Evolutionary conservation across 192 early-diverging fungal genomes (phyloP).

Genomic region (Spizellomyces sp.): DNA sequence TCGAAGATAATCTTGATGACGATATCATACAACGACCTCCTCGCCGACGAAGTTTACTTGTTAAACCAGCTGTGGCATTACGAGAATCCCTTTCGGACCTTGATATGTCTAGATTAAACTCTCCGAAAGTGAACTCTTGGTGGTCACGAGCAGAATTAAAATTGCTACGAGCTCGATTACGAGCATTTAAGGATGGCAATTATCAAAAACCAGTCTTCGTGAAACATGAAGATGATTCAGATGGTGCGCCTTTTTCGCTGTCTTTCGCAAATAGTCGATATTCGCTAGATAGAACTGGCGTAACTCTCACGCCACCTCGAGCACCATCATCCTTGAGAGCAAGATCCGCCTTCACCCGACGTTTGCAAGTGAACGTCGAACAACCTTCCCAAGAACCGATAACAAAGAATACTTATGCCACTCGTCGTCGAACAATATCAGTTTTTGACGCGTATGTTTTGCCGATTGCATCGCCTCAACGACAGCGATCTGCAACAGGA

Average conservation of each 20-base stretch:
- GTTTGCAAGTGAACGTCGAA: not conserved
- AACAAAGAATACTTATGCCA: not conserved
- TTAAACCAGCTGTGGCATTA: slow-evolving; percentile 4
- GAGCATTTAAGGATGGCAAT: not conserved
- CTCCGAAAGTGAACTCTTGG: slow-evolving; percentile 16
- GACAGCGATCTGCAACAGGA: not conserved
- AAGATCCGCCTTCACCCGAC: not conserved
- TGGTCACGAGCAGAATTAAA: slow-evolving; percentile 22
- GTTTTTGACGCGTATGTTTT: not conserved
- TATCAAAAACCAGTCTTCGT: not conserved
- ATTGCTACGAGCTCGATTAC: slow-evolving; percentile 9
- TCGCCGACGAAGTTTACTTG: slow-evolving; percentile 17
- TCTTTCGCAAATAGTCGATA: not conserved
- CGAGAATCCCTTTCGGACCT: not conserved
- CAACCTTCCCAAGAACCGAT: not conserved
- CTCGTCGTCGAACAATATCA: not conserved
- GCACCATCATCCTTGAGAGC: not conserved
- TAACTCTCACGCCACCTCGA: not conserved
- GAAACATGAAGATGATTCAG: not conserved
- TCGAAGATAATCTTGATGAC: not conserved
- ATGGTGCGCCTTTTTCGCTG: not conserved
- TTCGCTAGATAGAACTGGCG: not conserved
- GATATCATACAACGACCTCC: slow-evolving; percentile 6
- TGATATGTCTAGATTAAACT: not conserved
- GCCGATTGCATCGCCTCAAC: not conserved